These are phyloP conservation scores for Aspergillus texensis DNA, from an alignment of 2,329 filamentous ascomycete species.

Conservation along the genomic window DNA sequence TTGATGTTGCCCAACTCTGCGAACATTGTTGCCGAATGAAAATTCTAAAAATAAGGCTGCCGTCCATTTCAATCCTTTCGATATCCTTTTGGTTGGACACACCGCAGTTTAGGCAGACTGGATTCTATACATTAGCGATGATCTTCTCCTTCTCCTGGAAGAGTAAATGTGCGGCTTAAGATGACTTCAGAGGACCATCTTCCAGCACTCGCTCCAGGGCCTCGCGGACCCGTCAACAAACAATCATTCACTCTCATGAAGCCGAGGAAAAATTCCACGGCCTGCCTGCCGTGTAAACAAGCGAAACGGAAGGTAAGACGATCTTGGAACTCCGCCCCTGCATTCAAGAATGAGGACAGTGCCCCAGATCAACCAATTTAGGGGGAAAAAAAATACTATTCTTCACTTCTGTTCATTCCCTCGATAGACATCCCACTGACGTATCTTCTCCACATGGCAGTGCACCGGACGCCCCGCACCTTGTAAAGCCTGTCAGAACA, in stretches of 20 bases:
- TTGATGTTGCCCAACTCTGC: constrained; percentile 1
- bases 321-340: background rate
- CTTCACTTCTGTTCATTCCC: background rate
- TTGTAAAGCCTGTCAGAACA: constrained; percentile 38
- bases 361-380: background rate
- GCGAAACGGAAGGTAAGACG: constrained; percentile 39
- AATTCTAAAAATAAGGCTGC: background rate
- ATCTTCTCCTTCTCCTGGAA: background rate
- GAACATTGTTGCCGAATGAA: background rate
- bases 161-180: background rate
- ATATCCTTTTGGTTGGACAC: background rate
- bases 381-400: background rate
- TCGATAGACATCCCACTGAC: constrained; percentile 2
- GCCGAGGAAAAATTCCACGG: constrained; percentile 40
- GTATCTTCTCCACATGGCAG: constrained; percentile 20
- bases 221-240: constrained; percentile 22
- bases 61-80: background rate
- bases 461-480: constrained; percentile 39
- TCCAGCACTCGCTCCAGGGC: constrained; percentile 31
- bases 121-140: background rate
- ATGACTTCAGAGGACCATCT: constrained; percentile 28
- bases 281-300: constrained; percentile 38
- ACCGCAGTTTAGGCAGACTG: background rate
- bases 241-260: constrained; percentile 26
- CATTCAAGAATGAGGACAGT: background rate